phyloP scores from a whole-genome alignment of 1,139 yeast species.

The Zygoascus meyerae region DNA sequence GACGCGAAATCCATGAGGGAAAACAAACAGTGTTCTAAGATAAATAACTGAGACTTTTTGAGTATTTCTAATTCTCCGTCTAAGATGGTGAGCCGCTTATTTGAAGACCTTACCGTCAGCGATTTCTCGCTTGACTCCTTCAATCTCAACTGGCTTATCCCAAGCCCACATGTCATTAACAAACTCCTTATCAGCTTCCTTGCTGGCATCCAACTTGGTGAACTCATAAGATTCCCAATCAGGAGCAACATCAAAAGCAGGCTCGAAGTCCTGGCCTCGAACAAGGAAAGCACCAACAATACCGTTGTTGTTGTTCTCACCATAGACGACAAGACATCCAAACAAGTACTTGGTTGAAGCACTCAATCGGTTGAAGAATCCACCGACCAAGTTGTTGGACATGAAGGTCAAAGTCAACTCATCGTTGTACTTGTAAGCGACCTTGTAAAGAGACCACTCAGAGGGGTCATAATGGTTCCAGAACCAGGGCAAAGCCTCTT shows the following conservation, averaged over 20 bases:
- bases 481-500: constrained; percentile 94
- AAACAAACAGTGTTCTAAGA: background rate
- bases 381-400: constrained; percentile 98
- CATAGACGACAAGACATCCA: constrained; percentile 91
- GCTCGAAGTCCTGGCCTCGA: constrained; percentile 86
- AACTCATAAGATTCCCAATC: constrained; percentile 89
- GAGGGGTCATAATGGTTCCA: constrained; percentile 90
- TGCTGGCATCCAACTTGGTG: constrained; percentile 62
- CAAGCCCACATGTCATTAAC: constrained; percentile 77
- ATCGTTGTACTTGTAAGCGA: constrained; percentile 95
- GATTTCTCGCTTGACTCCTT: constrained; percentile 62
- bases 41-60: background rate
- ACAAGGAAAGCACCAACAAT: constrained; percentile 90
- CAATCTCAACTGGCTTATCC: constrained; percentile 67
- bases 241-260: constrained; percentile 98
- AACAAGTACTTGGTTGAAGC: constrained; percentile 93
- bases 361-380: constrained; percentile 92
- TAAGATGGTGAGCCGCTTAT: constrained; percentile 33
- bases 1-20: too few relatives aligned
- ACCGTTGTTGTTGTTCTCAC: constrained; percentile 98
- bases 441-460: constrained; percentile 95
- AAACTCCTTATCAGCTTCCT: constrained; percentile 61
- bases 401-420: constrained; percentile 95
- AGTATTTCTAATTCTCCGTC: background rate
- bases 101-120: constrained; percentile 83